phyloP scores from a whole-genome alignment of 129 eudicot genomes.

The Mikania micrantha region DNA sequence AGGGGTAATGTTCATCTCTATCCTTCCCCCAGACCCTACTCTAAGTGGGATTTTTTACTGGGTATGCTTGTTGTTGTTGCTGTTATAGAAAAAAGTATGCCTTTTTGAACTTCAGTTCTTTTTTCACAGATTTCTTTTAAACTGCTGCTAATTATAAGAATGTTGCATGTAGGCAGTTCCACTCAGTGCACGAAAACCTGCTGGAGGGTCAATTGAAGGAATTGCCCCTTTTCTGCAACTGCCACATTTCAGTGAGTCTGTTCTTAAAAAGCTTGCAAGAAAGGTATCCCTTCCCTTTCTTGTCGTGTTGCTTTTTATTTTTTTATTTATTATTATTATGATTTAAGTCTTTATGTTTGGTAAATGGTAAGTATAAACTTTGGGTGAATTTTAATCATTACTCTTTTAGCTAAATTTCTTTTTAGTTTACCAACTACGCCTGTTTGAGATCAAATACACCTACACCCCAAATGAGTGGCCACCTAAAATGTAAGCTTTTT shows the following conservation, averaged over 20 bases:
- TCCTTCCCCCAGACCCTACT: no score
- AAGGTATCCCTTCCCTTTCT: conserved; percentile 40
- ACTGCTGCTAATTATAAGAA: conserved; percentile 2
- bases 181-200: conserved; percentile 75
- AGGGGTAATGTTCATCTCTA: no score
- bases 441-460: neutral
- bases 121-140: neutral
- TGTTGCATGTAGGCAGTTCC: conserved; percentile 78
- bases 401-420: neutral
- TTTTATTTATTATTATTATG: no score
- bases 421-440: neutral
- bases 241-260: conserved; percentile 88
- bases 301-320: neutral
- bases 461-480: neutral
- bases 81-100: no score
- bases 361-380: neutral
- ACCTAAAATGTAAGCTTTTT: no score
- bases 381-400: neutral
- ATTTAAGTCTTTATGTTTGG: no score
- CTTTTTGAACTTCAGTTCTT: no score
- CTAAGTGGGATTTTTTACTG: no score
- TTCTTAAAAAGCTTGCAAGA: conserved; percentile 76
- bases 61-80: no score
- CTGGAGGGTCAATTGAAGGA: conserved; percentile 78
- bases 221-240: conserved; percentile 88